Evolutionary conservation across 306 rosid genomes (phyloP).

Genomic region (Arachis stenosperma): DNA sequence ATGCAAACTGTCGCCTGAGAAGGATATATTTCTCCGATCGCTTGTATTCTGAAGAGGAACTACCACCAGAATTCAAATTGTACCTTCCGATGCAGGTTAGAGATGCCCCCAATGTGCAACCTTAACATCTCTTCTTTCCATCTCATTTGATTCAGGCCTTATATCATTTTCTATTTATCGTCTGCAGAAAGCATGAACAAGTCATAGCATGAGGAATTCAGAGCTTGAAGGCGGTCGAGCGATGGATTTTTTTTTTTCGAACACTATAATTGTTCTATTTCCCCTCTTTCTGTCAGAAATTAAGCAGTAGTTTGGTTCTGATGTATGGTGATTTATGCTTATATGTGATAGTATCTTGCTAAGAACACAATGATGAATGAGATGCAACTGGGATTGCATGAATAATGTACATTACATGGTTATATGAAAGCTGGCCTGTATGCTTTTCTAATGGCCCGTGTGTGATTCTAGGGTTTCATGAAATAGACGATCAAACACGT

Average conservation of each 20-base stretch:
- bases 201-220: background rate
- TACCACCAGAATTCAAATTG: slow-evolving; percentile 87
- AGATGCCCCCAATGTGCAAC: slow-evolving; percentile 18
- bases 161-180: slow-evolving; percentile 10
- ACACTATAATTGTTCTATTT: slow-evolving; percentile 6
- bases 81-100: slow-evolving; percentile 91
- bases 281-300: background rate
- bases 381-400: background rate
- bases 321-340: background rate
- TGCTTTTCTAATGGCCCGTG: background rate
- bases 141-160: background rate
- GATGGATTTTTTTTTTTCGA: slow-evolving; percentile 14
- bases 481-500: background rate
- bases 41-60: slow-evolving; percentile 93
- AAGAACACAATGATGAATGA: background rate
- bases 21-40: slow-evolving; percentile 95
- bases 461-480: too few relatives aligned
- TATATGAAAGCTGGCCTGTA: background rate
- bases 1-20: slow-evolving; percentile 92
- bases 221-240: background rate
- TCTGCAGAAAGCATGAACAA: slow-evolving; percentile 49
- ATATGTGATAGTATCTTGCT: background rate
- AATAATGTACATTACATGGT: background rate
- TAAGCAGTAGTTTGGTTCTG: slow-evolving; percentile 7
- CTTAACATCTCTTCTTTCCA: background rate